Conservation (phyloP, 768 basidiomycete genomes). For the Pleurotus salmoneostramineus region DNA sequence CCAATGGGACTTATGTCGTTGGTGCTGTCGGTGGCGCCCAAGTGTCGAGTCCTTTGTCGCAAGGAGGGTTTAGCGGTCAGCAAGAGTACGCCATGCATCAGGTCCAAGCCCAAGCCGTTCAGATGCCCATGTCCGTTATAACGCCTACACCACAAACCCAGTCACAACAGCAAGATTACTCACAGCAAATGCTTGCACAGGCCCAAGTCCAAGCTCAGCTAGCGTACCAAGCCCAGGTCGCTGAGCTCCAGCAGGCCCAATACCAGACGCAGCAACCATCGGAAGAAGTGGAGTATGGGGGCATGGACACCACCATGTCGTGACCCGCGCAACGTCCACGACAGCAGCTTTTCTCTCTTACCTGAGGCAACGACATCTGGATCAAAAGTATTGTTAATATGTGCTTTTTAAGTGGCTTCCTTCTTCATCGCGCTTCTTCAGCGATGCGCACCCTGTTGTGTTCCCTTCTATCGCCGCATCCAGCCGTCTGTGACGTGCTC, state of each 20-base stretch:
- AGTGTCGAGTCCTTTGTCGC: conserved; percentile 2
- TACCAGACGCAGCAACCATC: conserved; percentile 14
- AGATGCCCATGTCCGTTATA: conserved; percentile 25
- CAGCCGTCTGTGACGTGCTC: not conserved
- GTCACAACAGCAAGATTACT: conserved; percentile 16
- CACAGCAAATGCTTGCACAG: conserved; percentile 27
- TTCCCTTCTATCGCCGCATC: conserved; percentile 4
- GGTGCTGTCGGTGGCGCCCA: not conserved
- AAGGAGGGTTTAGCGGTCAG: conserved; percentile 3
- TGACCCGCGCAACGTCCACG: not conserved
- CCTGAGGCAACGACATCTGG: not conserved
- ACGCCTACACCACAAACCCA: conserved; percentile 8
- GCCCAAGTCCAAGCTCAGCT: conserved; percentile 16
- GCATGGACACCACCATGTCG: conserved; percentile 7
- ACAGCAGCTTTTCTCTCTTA: not conserved
- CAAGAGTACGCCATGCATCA: conserved; percentile 4
- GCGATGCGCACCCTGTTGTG: not conserved
- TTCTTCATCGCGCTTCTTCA: not conserved
- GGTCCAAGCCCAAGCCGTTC: conserved; percentile 30
- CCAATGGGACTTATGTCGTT: not conserved
- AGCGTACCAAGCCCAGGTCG: conserved; percentile 20
- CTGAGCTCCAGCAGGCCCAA: conserved; percentile 17
- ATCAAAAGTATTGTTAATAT: not conserved
- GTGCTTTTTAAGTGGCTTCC: not conserved
- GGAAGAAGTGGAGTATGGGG: conserved; percentile 4